A percentile compares a stretch with the other conserved stretches of the same genome.
Evolutionary conservation across 805 yeast genomes (phyloP).

Genomic region (Candida ipomoeae): DNA sequence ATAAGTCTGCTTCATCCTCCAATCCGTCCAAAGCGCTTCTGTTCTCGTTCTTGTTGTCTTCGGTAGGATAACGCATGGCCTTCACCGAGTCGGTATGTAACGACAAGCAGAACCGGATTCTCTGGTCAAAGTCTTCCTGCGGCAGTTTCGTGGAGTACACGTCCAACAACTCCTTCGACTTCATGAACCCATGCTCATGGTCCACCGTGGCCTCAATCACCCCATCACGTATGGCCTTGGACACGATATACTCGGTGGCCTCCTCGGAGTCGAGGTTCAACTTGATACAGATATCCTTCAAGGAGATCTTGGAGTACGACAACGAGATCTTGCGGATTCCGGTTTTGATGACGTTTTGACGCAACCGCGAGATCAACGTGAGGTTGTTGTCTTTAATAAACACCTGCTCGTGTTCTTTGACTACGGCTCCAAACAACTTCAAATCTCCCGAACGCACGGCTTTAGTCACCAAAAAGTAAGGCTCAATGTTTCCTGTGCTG

Average conservation of each 20-base stretch:
- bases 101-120: slow-evolving; percentile 87
- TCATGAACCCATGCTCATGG: slow-evolving; percentile 88
- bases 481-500: slow-evolving; percentile 47
- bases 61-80: slow-evolving; percentile 86
- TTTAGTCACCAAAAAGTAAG: slow-evolving; percentile 81
- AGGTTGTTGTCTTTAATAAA: slow-evolving; percentile 76
- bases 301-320: slow-evolving; percentile 84
- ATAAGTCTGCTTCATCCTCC: slow-evolving; percentile 40
- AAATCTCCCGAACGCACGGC: slow-evolving; percentile 94
- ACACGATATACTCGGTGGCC: slow-evolving; percentile 93
- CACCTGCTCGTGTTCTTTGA: slow-evolving; percentile 55
- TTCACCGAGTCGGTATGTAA: slow-evolving; percentile 89
- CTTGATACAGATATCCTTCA: slow-evolving; percentile 90
- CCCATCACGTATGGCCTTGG: slow-evolving; percentile 95
- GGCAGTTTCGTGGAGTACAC: slow-evolving; percentile 86
- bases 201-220: slow-evolving; percentile 93
- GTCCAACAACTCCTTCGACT: slow-evolving; percentile 80
- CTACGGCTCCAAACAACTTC: slow-evolving; percentile 67
- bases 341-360: slow-evolving; percentile 96
- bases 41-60: slow-evolving; percentile 29
- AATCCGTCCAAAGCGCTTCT: slow-evolving; percentile 28
- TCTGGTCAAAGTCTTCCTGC: slow-evolving; percentile 81
- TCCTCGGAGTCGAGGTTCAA: slow-evolving; percentile 91
- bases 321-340: slow-evolving; percentile 92
- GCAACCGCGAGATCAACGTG: slow-evolving; percentile 79